These are phyloP conservation scores for Diaporthe caulivora DNA, from an alignment of 2,329 filamentous ascomycete genomes.

Conservation along the genomic window DNA sequence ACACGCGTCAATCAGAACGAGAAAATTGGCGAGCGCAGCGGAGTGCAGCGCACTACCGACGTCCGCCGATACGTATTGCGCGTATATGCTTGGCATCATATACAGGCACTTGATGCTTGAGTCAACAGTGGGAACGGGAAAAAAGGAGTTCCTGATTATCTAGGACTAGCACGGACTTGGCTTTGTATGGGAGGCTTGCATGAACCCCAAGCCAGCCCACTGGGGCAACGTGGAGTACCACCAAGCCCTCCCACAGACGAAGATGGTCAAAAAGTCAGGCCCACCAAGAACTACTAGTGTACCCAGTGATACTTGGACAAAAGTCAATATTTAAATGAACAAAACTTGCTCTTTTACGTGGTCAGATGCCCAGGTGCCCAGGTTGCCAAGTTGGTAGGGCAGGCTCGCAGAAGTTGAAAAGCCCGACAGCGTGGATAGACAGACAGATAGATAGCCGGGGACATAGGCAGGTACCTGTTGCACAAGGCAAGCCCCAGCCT, in stretches of 20 bases:
- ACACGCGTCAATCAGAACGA: slow-evolving; percentile 2
- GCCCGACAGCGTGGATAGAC: not conserved
- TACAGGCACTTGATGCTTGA: not conserved
- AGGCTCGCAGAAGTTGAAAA: not conserved
- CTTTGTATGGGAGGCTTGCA: slow-evolving; percentile 21
- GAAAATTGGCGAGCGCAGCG: slow-evolving; percentile 8
- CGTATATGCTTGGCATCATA: slow-evolving; percentile 20
- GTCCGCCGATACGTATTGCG: not conserved
- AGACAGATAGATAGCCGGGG: too few relatives aligned
- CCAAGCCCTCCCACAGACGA: not conserved
- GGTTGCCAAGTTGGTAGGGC: not conserved
- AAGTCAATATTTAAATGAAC: not conserved
- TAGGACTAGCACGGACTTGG: slow-evolving; percentile 22
- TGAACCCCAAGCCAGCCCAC: slow-evolving; percentile 22
- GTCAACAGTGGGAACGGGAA: not conserved
- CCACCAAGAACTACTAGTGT: slow-evolving; percentile 15
- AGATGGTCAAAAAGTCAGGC: not conserved
- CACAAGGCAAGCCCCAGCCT: not conserved
- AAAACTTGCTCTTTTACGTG: slow-evolving; percentile 2
- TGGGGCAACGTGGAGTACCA: not conserved
- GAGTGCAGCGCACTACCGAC: not conserved
- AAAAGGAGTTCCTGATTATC: not conserved
- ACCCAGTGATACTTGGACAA: not conserved
- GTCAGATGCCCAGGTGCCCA: not conserved
- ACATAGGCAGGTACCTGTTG: too few relatives aligned